A percentile compares a stretch with the other conserved stretches of the same genome.
These are phyloP conservation scores for Pseudogymnoascus sp. DNA, from an alignment of 2,329 filamentous ascomycete species.

Conservation along the genomic window DNA sequence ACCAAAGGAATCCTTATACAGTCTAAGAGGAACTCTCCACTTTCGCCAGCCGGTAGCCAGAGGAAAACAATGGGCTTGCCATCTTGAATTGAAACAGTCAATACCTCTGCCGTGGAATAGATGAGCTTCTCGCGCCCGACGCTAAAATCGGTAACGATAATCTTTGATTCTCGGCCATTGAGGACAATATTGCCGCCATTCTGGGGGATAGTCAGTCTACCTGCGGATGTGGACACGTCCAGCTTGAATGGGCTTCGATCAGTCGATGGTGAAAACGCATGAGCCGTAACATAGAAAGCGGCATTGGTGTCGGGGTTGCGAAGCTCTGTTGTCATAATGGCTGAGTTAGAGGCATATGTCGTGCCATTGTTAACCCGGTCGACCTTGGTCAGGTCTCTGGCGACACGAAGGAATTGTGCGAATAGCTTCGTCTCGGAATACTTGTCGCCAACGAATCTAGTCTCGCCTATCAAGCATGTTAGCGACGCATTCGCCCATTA, in stretches of 20 bases:
- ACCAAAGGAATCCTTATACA: conserved; percentile 48
- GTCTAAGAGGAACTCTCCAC: conserved; percentile 47
- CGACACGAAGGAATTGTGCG: conserved; percentile 52
- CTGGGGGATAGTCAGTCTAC: conserved; percentile 48
- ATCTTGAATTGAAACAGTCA: conserved; percentile 46
- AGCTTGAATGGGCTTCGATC: conserved; percentile 49
- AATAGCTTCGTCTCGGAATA: conserved; percentile 59
- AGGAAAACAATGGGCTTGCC: conserved; percentile 43
- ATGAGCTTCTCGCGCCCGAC: conserved; percentile 47
- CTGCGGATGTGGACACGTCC: conserved; percentile 49
- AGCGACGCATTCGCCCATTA: not conserved
- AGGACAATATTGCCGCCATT: conserved; percentile 44
- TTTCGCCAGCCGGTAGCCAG: conserved; percentile 49
- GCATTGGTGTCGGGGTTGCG: conserved; percentile 52
- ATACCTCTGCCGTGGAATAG: conserved; percentile 50
- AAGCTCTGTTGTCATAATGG: conserved; percentile 49
- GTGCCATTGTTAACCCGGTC: conserved; percentile 45
- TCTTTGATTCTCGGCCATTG: conserved; percentile 56
- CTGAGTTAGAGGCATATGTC: conserved; percentile 44
- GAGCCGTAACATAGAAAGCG: conserved; percentile 54
- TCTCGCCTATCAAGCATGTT: conserved; percentile 18
- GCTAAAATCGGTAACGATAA: conserved; percentile 53
- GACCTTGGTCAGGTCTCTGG: conserved; percentile 50
- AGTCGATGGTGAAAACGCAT: conserved; percentile 46
- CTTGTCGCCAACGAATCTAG: conserved; percentile 48